Base-by-base conservation (phyloP, 2,329 filamentous ascomycete species). In the Pseudonectria foliicola region DNA sequence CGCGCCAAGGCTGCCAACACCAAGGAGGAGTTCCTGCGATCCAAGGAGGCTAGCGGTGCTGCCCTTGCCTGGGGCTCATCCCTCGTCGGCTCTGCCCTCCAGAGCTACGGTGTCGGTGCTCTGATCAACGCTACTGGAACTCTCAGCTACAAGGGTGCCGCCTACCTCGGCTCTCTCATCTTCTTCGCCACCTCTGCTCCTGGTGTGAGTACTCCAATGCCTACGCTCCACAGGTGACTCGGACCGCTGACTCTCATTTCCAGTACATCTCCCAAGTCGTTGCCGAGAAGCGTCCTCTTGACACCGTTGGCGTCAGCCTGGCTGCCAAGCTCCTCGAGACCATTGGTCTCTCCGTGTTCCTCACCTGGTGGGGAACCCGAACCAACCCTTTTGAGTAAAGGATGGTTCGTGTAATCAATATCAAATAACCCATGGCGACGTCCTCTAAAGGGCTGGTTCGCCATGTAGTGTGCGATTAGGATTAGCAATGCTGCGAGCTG, bases 341-440 rank as follows among this genome's bases (percentile, higher is more conserved):
- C 3, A 77, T 96, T 40, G 92, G 90, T 46, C 77, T 96, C 39
- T 88, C 84, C 45, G 62, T 95, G 56, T 87, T 96, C 77, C 73
- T 96, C 54, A 95, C 87, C 60, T 96, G 86, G 84, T 96, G 90
- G 90, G 90, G 90, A 56, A 95, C 90, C 56, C 82, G 85, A 60
- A 92, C 87, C 67, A 90, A 88, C 71, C 87, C 87, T 42, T 93
- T 95, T 64, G 79, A 88, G 58, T 89, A 83, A 73, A 56, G 37
- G 53, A 44, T 41, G 34, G 16, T 14, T 39, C 6, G 12, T 27
- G 25, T 21, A 21, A 21, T 21, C 18, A 21, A 21, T 21, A 5
- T 21, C 18, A 21, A 21, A 21, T 21, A 8, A 21, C 5, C 5
- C 18, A 21, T 21, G 18, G 18, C 8, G 18, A 21, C 18, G 8